Evolutionary conservation across 371 early-diverging fungal species (phyloP).

Genomic region (Apophysomyces trapeziformis): DNA sequence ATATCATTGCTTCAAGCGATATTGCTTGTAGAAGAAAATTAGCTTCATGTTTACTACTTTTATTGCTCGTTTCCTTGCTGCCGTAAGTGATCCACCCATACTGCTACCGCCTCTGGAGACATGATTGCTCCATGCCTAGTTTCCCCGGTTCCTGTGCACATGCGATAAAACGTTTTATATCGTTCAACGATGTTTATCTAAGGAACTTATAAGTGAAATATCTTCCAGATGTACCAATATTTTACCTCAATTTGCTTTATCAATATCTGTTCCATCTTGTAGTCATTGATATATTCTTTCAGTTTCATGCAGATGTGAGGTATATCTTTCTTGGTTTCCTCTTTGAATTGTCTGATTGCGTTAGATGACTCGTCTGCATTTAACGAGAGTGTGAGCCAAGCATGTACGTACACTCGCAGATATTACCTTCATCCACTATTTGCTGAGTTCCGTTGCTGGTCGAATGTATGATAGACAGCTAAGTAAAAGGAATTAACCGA

Average conservation of each 20-base stretch:
- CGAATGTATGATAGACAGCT: conserved; percentile 33
- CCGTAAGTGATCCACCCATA: conserved; percentile 22
- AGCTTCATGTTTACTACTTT: background rate
- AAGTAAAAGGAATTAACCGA: conserved; percentile 29
- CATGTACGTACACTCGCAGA: background rate
- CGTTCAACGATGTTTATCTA: conserved; percentile 72
- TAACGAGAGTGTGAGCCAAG: background rate
- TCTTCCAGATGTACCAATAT: background rate
- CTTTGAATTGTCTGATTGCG: conserved; percentile 53
- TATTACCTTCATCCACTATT: conserved; percentile 19
- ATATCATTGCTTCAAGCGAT: too few relatives aligned
- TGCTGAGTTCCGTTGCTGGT: conserved; percentile 22
- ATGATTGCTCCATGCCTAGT: conserved; percentile 5
- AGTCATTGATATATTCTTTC: conserved; percentile 75
- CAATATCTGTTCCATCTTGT: conserved; percentile 74
- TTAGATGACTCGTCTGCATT: conserved; percentile 17
- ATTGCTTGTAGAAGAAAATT: too few relatives aligned
- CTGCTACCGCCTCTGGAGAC: conserved; percentile 21
- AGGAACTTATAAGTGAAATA: background rate
- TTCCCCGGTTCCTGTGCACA: background rate
- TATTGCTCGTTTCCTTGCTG: conserved; percentile 12
- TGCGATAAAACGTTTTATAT: conserved; percentile 63
- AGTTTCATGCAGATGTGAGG: conserved; percentile 60
- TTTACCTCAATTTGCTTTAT: conserved; percentile 73
- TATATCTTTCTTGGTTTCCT: conserved; percentile 57